Evolutionary conservation across 257 asterid genomes (phyloP).

Genomic region (Knoxia roxburghii): DNA sequence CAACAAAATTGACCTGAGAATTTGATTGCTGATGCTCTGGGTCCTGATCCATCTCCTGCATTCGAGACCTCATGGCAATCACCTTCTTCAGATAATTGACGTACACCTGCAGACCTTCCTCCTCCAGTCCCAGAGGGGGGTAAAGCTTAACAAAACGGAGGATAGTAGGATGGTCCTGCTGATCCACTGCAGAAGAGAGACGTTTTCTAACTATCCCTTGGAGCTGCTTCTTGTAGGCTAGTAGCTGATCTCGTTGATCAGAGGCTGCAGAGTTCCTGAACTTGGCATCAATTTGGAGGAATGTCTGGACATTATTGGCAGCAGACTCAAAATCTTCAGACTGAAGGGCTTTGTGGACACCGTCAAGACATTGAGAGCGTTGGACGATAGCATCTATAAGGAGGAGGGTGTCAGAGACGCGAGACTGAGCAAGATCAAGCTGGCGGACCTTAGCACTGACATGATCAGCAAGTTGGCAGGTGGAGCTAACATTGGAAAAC

Average conservation of each 20-base stretch:
- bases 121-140: constrained; percentile 74
- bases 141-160: constrained; percentile 72
- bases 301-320: constrained; percentile 60
- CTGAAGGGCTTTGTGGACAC: constrained; percentile 64
- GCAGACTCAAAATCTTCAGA: constrained; percentile 85
- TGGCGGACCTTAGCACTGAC: constrained; percentile 83
- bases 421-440: constrained; percentile 83
- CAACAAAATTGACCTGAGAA: constrained; percentile 44
- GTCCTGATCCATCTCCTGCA: constrained; percentile 62
- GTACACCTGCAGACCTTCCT: constrained; percentile 78
- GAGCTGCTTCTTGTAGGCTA: constrained; percentile 74
- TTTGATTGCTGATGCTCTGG: too few relatives aligned
- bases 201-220: constrained; percentile 65
- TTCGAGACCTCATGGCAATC: constrained; percentile 58
- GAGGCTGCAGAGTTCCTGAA: constrained; percentile 55
- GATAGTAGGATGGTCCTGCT: constrained; percentile 68
- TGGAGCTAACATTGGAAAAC: constrained; percentile 70
- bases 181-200: constrained; percentile 63
- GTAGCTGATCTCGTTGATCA: constrained; percentile 83
- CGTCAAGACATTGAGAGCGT: constrained; percentile 68
- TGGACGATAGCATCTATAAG: constrained; percentile 72
- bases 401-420: constrained; percentile 73
- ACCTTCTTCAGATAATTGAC: constrained; percentile 67
- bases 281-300: constrained; percentile 75
- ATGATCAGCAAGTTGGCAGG: constrained; percentile 73